phyloP scores from a whole-genome alignment of 495 filamentous ascomycete genomes.

The Hyphodiscus hymeniophilus region DNA sequence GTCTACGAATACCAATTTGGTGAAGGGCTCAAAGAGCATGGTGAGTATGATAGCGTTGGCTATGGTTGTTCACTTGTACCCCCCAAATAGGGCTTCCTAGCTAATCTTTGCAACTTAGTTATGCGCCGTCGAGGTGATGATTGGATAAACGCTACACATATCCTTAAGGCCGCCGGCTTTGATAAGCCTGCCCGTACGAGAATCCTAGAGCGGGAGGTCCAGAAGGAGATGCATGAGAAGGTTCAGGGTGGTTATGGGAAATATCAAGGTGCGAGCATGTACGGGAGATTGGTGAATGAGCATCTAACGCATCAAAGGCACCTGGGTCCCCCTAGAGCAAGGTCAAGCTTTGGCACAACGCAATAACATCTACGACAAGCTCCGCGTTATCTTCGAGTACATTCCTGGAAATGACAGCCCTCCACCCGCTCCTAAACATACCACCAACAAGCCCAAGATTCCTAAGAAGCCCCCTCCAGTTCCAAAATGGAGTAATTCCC shows the following conservation, averaged over 20 bases:
- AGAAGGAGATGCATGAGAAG: constrained; percentile 94
- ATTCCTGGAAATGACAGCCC: constrained; percentile 77
- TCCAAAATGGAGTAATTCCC: constrained; percentile 36
- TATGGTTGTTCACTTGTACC: background rate
- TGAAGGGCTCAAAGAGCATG: constrained; percentile 56
- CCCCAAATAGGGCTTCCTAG: background rate
- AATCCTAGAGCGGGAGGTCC: constrained; percentile 93
- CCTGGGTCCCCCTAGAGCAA: constrained; percentile 86
- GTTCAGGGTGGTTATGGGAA: constrained; percentile 98
- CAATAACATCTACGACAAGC: constrained; percentile 73
- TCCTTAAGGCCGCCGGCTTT: constrained; percentile 66
- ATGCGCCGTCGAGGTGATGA: constrained; percentile 87
- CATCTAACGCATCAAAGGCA: constrained; percentile 48
- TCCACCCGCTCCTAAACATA: constrained; percentile 88
- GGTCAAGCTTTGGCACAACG: constrained; percentile 74
- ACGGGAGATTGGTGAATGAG: background rate
- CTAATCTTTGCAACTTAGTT: constrained; percentile 36
- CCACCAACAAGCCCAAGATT: constrained; percentile 64
- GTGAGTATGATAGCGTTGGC: constrained; percentile 5
- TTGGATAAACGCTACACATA: constrained; percentile 95
- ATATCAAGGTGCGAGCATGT: constrained; percentile 66
- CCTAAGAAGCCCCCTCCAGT: constrained; percentile 52
- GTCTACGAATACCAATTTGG: constrained; percentile 84
- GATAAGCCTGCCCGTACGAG: constrained; percentile 86
- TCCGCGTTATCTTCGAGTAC: constrained; percentile 84